Conservation (phyloP, 2,329 filamentous ascomycete genomes). For the Didymella pinodella region DNA sequence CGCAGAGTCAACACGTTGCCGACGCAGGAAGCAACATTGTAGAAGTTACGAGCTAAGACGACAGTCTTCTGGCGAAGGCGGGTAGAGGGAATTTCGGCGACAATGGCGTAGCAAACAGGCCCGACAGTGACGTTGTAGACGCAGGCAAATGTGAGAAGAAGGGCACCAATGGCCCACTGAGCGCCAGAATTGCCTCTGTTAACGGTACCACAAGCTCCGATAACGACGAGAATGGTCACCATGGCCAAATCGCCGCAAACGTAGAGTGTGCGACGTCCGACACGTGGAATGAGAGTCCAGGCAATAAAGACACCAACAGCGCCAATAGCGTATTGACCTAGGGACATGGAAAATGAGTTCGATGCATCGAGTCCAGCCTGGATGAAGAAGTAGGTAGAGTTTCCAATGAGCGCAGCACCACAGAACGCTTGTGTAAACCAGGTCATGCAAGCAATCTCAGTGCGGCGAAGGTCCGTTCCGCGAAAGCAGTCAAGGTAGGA, state of each 20-base stretch:
- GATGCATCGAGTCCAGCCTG: constrained; percentile 56
- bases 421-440: constrained; percentile 58
- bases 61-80: constrained; percentile 91
- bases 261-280: constrained; percentile 79
- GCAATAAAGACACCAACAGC: constrained; percentile 74
- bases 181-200: constrained; percentile 56
- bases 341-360: constrained; percentile 55
- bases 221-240: constrained; percentile 74
- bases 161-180: constrained; percentile 48
- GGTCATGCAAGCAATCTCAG: constrained; percentile 69
- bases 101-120: constrained; percentile 88
- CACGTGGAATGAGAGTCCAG: constrained; percentile 79
- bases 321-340: constrained; percentile 66
- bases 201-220: constrained; percentile 78
- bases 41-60: constrained; percentile 78
- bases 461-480: constrained; percentile 79
- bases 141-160: constrained; percentile 59
- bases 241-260: constrained; percentile 68
- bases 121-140: constrained; percentile 87
- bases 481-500: constrained; percentile 85
- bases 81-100: constrained; percentile 82
- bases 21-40: constrained; percentile 80
- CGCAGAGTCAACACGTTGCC: constrained; percentile 61
- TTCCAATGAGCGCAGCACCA: constrained; percentile 47
- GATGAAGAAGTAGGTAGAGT: constrained; percentile 58